Evolutionary conservation across 2,329 filamentous ascomycete genomes (phyloP).

Genomic region (Aureobasidium pullulans): DNA sequence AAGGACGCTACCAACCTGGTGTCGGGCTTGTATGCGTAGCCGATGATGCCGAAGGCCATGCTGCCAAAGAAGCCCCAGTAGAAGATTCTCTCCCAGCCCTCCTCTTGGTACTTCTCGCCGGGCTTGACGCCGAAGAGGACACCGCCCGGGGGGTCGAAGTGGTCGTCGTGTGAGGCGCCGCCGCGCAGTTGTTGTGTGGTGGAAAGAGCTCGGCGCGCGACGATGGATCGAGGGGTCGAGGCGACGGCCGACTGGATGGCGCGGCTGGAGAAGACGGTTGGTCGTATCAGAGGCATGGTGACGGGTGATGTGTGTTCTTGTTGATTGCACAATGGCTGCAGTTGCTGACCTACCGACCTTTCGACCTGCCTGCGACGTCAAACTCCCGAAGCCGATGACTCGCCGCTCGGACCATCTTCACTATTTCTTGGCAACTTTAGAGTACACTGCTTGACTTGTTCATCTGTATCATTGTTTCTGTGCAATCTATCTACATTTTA

Average conservation of each 20-base stretch:
- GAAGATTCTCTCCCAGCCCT: conserved; percentile 90
- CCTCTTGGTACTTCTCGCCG: conserved; percentile 88
- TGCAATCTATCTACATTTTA: neutral
- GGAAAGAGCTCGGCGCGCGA: conserved; percentile 23
- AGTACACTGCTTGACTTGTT: neutral
- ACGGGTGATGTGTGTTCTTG: neutral
- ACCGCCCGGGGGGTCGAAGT: conserved; percentile 83
- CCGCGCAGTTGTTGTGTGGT: conserved; percentile 26
- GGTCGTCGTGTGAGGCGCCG: conserved; percentile 59
- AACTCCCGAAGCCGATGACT: neutral
- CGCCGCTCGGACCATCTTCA: neutral
- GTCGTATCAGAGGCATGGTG: conserved; percentile 5
- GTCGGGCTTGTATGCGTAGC: conserved; percentile 95
- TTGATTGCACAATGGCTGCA: neutral
- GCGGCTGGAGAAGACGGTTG: conserved; percentile 8
- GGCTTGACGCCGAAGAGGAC: conserved; percentile 94
- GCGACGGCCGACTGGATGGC: conserved; percentile 4
- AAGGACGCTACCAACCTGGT: conserved; percentile 68
- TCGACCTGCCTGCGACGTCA: neutral
- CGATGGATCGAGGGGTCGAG: neutral
- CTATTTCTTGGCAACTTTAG: neutral
- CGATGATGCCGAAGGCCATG: conserved; percentile 64
- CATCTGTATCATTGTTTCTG: neutral
- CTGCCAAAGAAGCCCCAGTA: conserved; percentile 79
- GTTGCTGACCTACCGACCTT: neutral